Conservation (phyloP, 225 moss, liverwort and hornwort species). For the Thuidium tamariscinum region DNA sequence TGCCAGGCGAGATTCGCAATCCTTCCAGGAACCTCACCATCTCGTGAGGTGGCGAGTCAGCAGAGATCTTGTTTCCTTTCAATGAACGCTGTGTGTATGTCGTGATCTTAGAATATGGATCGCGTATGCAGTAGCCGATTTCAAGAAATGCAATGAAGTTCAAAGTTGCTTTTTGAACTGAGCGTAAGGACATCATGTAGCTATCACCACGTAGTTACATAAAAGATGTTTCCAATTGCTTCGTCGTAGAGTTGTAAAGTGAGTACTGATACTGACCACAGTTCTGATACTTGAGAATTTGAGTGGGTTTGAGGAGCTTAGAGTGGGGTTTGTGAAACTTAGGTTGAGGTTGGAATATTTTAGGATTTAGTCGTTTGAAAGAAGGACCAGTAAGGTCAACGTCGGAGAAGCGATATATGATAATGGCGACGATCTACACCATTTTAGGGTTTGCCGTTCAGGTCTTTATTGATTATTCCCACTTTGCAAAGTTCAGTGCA, state of each 20-base stretch:
- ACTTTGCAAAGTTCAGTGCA: background rate
- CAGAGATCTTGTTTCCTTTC: background rate
- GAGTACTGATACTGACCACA: background rate
- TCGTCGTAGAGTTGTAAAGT: background rate
- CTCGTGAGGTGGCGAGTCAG: background rate
- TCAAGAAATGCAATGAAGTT: constrained; percentile 26
- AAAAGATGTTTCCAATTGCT: background rate
- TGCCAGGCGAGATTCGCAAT: background rate
- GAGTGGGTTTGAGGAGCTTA: background rate
- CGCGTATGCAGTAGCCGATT: background rate
- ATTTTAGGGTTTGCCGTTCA: background rate
- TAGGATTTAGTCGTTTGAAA: background rate
- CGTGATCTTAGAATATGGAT: constrained; percentile 6
- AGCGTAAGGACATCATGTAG: constrained; percentile 2
- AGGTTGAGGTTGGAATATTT: background rate
- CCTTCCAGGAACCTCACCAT: background rate
- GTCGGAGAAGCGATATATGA: background rate
- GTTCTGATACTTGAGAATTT: background rate
- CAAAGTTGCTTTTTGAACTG: constrained; percentile 17
- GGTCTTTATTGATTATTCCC: background rate
- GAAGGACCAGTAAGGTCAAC: background rate
- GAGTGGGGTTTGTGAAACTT: background rate
- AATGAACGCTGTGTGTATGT: background rate
- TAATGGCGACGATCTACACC: background rate
- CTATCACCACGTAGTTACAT: background rate